A percentile compares a stretch with the other conserved stretches of the same genome.
Evolutionary conservation across 2,329 filamentous ascomycete genomes (phyloP).

Genomic region (Pyrenochaeta sp.): DNA sequence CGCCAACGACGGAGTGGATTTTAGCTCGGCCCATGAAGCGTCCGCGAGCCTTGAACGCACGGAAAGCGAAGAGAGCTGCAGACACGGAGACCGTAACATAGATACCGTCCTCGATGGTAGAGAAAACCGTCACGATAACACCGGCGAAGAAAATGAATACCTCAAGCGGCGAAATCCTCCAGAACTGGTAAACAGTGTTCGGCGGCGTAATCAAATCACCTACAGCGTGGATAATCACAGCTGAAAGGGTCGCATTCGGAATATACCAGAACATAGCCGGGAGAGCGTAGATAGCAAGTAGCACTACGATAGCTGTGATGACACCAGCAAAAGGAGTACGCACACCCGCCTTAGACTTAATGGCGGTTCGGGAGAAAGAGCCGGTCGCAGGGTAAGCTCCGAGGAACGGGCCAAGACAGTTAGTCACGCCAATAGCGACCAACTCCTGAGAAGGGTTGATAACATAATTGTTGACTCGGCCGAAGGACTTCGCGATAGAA

Average conservation of each 20-base stretch:
- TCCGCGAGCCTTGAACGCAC: constrained; percentile 82
- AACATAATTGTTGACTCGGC: constrained; percentile 94
- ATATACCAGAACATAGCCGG: constrained; percentile 95
- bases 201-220: constrained; percentile 91
- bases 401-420: constrained; percentile 88
- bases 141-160: constrained; percentile 93
- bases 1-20: constrained; percentile 85
- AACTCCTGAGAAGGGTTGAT: constrained; percentile 97
- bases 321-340: constrained; percentile 90
- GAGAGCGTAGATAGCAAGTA: constrained; percentile 89
- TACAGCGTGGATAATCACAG: constrained; percentile 95
- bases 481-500: constrained; percentile 96
- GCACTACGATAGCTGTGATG: constrained; percentile 84
- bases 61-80: constrained; percentile 79
- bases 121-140: constrained; percentile 89
- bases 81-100: constrained; percentile 85
- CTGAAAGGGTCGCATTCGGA: constrained; percentile 79
- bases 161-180: constrained; percentile 89
- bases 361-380: constrained; percentile 95
- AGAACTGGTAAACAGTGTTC: constrained; percentile 93
- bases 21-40: constrained; percentile 85
- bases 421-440: constrained; percentile 90
- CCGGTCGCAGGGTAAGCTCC: constrained; percentile 93
- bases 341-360: constrained; percentile 96
- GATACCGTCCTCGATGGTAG: constrained; percentile 88